Conservation (phyloP, 2,329 filamentous ascomycete species). For the Orbilia oligospora region DNA sequence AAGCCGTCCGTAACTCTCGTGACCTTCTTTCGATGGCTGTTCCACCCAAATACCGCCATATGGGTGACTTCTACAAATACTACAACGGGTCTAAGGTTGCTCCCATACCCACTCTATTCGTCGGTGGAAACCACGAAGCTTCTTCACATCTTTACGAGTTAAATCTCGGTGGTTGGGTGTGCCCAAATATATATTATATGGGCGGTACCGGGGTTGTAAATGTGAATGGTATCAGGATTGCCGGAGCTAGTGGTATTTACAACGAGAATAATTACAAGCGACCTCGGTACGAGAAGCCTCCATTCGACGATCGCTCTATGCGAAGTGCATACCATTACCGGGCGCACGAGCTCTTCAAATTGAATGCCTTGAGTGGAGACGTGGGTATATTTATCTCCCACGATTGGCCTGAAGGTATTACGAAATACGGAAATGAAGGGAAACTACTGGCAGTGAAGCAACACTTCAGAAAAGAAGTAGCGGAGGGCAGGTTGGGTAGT, state of each 20-base stretch:
- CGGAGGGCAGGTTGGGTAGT: constrained; percentile 82
- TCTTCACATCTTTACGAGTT: constrained; percentile 91
- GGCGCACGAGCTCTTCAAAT: constrained; percentile 90
- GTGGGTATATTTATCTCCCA: constrained; percentile 93
- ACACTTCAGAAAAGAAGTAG: constrained; percentile 81
- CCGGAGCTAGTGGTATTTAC: constrained; percentile 93
- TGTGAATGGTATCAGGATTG: constrained; percentile 86
- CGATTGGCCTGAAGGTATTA: constrained; percentile 91
- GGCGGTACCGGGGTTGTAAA: constrained; percentile 91
- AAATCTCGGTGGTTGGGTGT: constrained; percentile 95
- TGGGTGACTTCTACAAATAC: constrained; percentile 95
- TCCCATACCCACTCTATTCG: constrained; percentile 91
- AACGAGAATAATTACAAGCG: constrained; percentile 90
- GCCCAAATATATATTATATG: constrained; percentile 96
- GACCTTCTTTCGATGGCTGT: constrained; percentile 92
- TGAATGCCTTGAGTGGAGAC: constrained; percentile 86
- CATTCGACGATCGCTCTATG: constrained; percentile 82
- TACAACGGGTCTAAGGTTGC: constrained; percentile 84
- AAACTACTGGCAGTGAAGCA: constrained; percentile 81
- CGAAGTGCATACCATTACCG: constrained; percentile 90
- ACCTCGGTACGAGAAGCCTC: constrained; percentile 85
- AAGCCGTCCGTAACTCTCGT: constrained; percentile 89
- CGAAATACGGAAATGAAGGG: constrained; percentile 80
- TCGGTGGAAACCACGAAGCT: constrained; percentile 95
- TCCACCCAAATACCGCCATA: constrained; percentile 85